Conservation (phyloP, 345 rosid genomes). For the Rhodamnia rubescens region DNA sequence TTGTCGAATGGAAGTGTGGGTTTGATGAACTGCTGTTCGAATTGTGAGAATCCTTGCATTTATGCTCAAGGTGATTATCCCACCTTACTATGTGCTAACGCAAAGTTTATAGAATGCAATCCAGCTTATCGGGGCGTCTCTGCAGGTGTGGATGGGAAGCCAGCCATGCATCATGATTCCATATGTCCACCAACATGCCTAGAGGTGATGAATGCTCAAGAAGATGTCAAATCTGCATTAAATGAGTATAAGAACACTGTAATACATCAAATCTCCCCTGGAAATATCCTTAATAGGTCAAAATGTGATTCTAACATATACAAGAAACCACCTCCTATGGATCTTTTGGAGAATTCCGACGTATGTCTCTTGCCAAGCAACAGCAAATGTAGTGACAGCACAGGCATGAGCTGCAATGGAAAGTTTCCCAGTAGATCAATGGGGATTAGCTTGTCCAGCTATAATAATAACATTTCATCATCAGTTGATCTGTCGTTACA, state of each 20-base stretch:
- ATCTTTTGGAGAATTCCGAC: neutral
- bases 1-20: neutral
- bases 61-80: neutral
- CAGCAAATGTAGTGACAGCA: neutral
- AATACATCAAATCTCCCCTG: neutral
- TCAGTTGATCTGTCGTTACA: conserved; percentile 9
- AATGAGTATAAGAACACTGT: neutral
- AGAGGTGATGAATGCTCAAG: neutral
- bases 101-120: conserved; percentile 2
- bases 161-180: neutral
- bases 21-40: neutral
- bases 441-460: conserved; percentile 2
- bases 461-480: conserved; percentile 8
- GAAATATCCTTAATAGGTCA: neutral
- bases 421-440: neutral
- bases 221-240: conserved; percentile 5
- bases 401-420: neutral
- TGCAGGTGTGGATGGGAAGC: neutral
- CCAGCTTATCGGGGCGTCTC: neutral
- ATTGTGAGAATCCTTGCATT: neutral
- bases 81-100: neutral
- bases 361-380: neutral
- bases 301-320: neutral
- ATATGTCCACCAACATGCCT: neutral
- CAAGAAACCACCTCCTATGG: neutral